Percentiles rank a stretch among this genome's conserved stretches.
Evolutionary conservation across 2,329 filamentous ascomycete species (phyloP).

Genomic region (Paramyrothecium roridum): DNA sequence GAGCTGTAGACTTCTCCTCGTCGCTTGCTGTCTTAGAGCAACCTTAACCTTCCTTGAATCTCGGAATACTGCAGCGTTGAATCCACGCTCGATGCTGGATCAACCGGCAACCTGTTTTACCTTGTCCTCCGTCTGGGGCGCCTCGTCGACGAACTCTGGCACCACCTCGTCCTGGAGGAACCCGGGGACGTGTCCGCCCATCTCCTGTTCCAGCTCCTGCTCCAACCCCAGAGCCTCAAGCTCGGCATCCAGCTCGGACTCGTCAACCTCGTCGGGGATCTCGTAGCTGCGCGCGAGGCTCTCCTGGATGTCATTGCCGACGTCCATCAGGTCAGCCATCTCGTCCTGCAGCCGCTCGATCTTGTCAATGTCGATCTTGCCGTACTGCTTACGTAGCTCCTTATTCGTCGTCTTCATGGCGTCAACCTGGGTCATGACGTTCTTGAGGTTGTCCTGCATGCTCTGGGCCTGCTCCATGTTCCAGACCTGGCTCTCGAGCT

Average conservation of each 20-base stretch:
- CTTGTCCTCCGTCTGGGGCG: constrained; percentile 69
- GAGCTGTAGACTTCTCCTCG: background rate
- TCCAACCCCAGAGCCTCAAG: constrained; percentile 92
- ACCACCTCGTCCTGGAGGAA: constrained; percentile 87
- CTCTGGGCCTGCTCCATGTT: constrained; percentile 98
- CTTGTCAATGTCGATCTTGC: constrained; percentile 95
- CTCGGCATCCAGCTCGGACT: constrained; percentile 94
- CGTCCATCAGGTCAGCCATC: constrained; percentile 97
- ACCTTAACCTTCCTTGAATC: background rate
- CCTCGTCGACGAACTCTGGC: constrained; percentile 90
- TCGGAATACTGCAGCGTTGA: too few relatives aligned
- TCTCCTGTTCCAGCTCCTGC: constrained; percentile 76
- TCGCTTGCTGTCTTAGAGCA: background rate
- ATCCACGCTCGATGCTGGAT: constrained; percentile 2
- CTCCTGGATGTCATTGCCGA: constrained; percentile 98
- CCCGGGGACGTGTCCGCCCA: constrained; percentile 67
- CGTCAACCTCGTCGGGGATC: constrained; percentile 93
- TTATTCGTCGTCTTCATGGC: constrained; percentile 97
- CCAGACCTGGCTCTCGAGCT: constrained; percentile 92
- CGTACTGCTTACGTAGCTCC: constrained; percentile 87
- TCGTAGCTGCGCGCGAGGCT: constrained; percentile 89
- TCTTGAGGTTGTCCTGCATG: constrained; percentile 98
- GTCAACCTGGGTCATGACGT: constrained; percentile 97
- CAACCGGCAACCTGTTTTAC: constrained; percentile 75
- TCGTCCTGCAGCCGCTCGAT: constrained; percentile 98